Evolutionary conservation across 2,329 filamentous ascomycete species (phyloP).

Genomic region (Ophiostoma australiae): DNA sequence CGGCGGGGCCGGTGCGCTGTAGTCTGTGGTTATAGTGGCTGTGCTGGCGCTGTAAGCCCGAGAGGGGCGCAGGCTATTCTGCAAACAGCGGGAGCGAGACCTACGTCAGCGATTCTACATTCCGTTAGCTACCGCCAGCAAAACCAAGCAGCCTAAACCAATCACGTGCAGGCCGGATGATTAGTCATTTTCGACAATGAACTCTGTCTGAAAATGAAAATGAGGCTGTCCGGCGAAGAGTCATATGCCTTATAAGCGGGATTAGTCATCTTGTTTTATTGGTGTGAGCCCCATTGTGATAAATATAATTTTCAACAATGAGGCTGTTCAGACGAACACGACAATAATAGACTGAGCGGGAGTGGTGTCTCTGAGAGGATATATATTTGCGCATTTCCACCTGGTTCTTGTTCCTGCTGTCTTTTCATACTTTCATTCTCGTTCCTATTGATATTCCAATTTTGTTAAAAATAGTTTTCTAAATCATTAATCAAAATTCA

Average conservation of each 20-base stretch:
- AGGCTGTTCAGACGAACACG: conserved; percentile 6
- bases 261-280: neutral
- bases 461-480: no score
- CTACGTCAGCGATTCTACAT: neutral
- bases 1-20: neutral
- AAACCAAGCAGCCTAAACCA: neutral
- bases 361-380: neutral
- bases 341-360: neutral
- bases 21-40: neutral
- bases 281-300: neutral
- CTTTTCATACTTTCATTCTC: neutral
- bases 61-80: neutral
- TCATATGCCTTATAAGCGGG: neutral
- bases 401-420: neutral
- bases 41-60: neutral
- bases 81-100: neutral
- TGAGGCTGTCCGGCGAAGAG: neutral
- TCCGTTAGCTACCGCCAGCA: neutral
- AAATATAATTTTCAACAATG: neutral
- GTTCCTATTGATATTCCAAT: neutral
- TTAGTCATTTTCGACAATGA: no score
- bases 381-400: neutral
- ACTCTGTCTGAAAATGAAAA: neutral
- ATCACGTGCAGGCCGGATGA: neutral
- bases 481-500: neutral